Evolutionary conservation across 768 basidiomycete species (phyloP), one percentile per base, ranked within the genome.

Genomic region (Agrocybe pediades): DNA sequence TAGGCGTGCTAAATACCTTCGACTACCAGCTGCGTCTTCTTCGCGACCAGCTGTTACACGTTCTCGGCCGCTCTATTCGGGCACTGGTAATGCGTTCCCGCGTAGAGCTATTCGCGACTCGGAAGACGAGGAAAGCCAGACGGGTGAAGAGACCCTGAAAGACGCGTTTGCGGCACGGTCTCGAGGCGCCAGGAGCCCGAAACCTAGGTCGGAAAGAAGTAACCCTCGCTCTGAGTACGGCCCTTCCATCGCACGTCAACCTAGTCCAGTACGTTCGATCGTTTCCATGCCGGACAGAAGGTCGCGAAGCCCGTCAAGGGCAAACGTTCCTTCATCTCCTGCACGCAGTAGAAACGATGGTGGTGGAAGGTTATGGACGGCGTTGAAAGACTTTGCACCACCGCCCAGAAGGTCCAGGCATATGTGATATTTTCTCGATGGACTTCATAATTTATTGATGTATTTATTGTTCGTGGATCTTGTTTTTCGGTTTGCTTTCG

Each of bases 1-100:
- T 53, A 93, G 91, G 54, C 90, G 91, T 21, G 91, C 92, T 36
- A 81, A 90, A 62, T 88, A 90, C 70, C 80, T 93, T 56, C 86
- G 87, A 54, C 75, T 93, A 30, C 88, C 90, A 1, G 74, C 83
- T 19, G 70, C 80, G 3, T 36, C 33, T 40, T 69, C 77, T 39
- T 76, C 79, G 11, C 75, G 81, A 15, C 69, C 63, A 54, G 20
- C 68, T 47, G 57, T 70, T 40, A 47, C 58, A 51, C 65, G 60
- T 41, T 59, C 60, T 15, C 60, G 58, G 33, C 54, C 62, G 17
- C 49, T 60, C 47, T 64, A 61, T 57, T 20, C 47, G 26, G 58
- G 50, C 16, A 17, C 61, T 20, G 46, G 41, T 2, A 44, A 49
- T 26, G 7, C 43, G 11, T 56, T 64, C 41, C 52, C 62, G 33